Percentiles rank a stretch among this genome's conserved stretches.
Evolutionary conservation across 495 filamentous ascomycete genomes (phyloP).

Genomic region (Tetracladium setigerum): DNA sequence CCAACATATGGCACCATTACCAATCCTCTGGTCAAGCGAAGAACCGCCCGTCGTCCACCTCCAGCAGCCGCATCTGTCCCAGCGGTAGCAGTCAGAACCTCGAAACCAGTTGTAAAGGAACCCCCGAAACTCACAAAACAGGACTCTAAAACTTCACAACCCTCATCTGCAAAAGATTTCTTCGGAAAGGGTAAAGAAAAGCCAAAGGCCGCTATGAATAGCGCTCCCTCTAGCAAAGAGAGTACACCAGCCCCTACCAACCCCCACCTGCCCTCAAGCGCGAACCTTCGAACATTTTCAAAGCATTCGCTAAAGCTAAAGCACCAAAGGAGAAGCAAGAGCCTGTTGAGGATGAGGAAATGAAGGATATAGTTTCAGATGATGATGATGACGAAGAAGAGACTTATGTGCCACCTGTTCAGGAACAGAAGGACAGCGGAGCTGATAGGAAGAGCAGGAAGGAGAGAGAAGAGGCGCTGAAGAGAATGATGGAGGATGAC

Average conservation of each 20-base stretch:
- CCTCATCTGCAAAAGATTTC: slow-evolving; percentile 20
- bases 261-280: slow-evolving; percentile 44
- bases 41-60: slow-evolving; percentile 23
- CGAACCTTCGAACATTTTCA: slow-evolving; percentile 63
- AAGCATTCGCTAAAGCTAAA: slow-evolving; percentile 77
- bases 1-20: slow-evolving; percentile 61
- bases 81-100: slow-evolving; percentile 2
- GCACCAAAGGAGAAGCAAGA: slow-evolving; percentile 44
- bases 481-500: slow-evolving; percentile 83
- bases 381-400: slow-evolving; percentile 47
- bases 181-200: slow-evolving; percentile 23
- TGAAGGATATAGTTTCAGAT: slow-evolving; percentile 64
- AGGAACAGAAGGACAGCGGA: slow-evolving; percentile 25
- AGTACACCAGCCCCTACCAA: slow-evolving; percentile 16
- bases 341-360: slow-evolving; percentile 46
- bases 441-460: slow-evolving; percentile 48
- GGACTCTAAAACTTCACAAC: slow-evolving; percentile 20
- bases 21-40: slow-evolving; percentile 42
- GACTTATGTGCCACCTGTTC: slow-evolving; percentile 42
- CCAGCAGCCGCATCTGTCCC: slow-evolving; percentile 16
- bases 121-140: slow-evolving; percentile 19
- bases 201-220: slow-evolving; percentile 7
- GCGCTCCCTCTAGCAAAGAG: slow-evolving; percentile 25
- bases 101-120: slow-evolving; percentile 16
- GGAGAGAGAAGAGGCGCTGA: slow-evolving; percentile 65